Base-by-base conservation (phyloP, 371 early-diverging fungal genomes). In the Rhizopus sp. region DNA sequence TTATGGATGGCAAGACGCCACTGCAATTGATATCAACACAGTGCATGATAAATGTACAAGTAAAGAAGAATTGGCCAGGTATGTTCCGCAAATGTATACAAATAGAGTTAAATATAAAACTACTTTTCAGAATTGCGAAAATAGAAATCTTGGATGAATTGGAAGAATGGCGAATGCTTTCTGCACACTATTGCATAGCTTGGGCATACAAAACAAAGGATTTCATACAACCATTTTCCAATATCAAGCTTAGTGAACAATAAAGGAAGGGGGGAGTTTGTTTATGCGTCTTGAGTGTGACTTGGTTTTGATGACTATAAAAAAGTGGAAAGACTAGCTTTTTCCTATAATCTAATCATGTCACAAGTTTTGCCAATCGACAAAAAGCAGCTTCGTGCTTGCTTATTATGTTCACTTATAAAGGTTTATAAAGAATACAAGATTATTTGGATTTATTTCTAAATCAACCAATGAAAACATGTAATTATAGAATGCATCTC, bases 81-180 rank as follows among this genome's bases (percentile, higher is more conserved):
- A 73, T 44, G 54, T 34, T 23, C 23, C 2, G 0, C 23, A 13
- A 38, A 51, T 5, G 16, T 17, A 34, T 16, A 13, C 23, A 16
- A 41, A 15, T 7, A 37, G 16, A 44, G 23, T 17, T 15, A 30
- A 30, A 15, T 7, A 46, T 33, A 23, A 47, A 44, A 32, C 37
- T 35, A 38, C 35, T 40, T n/a, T 37, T 29, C 35, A 86, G 97
- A 41, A 80, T 97, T 39, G 72, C 85, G 13, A 69, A 68, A 53
- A 63, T 96, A 32, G 96, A 97, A 65, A 84, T 94, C 7, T 80
- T 97, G 58, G 96, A 97, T 66, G 97, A 97, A 73, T 64, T 94
- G 41, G 98, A 97, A 72, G 98, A 95, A 73, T 95, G 96, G 92
- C 71, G 70, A 16, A 61, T 97, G 15, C 73, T 97, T 33, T 83